Conservation (phyloP, 257 asterid genomes). For the Vinca minor region DNA sequence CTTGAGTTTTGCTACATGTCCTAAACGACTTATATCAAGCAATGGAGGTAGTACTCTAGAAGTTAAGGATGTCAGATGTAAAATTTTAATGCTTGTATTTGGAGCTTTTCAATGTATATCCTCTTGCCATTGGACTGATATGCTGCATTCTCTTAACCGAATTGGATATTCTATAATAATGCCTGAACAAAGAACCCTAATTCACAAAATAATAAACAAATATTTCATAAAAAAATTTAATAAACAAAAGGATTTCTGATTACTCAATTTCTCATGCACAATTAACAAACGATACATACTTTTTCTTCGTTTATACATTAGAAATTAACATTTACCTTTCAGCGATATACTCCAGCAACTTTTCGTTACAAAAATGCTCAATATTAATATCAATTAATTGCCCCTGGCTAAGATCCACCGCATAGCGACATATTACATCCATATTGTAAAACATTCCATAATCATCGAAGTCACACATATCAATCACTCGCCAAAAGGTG, state of each 20-base stretch:
- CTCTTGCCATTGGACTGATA: background rate
- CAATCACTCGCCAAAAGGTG: slow-evolving; percentile 28
- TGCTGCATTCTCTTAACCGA: background rate
- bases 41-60: too few relatives aligned
- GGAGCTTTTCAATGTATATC: background rate
- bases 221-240: too few relatives aligned
- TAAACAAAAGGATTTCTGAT: background rate
- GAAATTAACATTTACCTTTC: slow-evolving; percentile 13
- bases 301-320: background rate
- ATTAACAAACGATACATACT: background rate
- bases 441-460: background rate
- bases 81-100: background rate
- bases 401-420: too few relatives aligned
- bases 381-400: too few relatives aligned
- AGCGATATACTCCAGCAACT: slow-evolving; percentile 17
- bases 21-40: too few relatives aligned
- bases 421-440: slow-evolving; percentile 15
- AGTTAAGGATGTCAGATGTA: background rate
- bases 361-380: slow-evolving; percentile 12
- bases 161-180: background rate
- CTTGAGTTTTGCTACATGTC: too few relatives aligned
- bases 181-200: background rate
- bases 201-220: background rate
- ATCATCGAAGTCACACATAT: slow-evolving; percentile 4
- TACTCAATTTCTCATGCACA: background rate